Base-by-base conservation (phyloP, 768 basidiomycete species). In the Phanerodontia chrysosporium region DNA sequence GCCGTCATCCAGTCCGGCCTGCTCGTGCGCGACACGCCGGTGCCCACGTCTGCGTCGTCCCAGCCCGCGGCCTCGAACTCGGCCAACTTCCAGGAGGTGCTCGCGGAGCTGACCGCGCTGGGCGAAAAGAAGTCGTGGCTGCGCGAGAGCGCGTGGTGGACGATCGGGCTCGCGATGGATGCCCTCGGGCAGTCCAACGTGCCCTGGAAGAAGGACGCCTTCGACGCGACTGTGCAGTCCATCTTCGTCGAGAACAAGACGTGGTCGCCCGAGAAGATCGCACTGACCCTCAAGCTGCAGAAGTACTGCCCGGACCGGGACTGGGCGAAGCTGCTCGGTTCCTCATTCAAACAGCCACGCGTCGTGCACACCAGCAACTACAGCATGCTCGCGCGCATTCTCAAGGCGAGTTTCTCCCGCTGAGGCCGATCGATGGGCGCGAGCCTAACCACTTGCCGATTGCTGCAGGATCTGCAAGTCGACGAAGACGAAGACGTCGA, bases 251-350 rank as follows among this genome's bases (percentile, higher is more conserved):
- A 82, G 51, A 62, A 65, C 13, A 77, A 80, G 58, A 65, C 72
- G 21, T 98, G 95, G 95, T 87, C 89, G 2, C 86, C 89, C 21
- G 96, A 98, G 69, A 97, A 93, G 72, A 75, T 98, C 29, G 94
- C 92, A 2, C 64, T 97, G 61, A 81, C 85, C 0, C 66, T 97
- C 46, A 84, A 84, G 65, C 71, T 97, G 54, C 89, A 93, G 69
- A 72, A 74, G 12, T 61, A 79, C 28, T 76, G 76, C 61, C 85
- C 89, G 8, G 76, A 83, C 24, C 76, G 81, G 42, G 80, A 87
- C 49, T 97, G 92, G 91, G 79, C 80, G 60, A 70, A 74, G 24
- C 68, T 85, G 24, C 73, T 92, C 29, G 70, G 81, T 0, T 90
- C 94, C 0, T 78, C 83, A 4, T 96, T 97, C 80, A 90, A 92